These are phyloP conservation scores for Saturnispora sanitii DNA, from an alignment of 805 yeast species.

Conservation along the genomic window DNA sequence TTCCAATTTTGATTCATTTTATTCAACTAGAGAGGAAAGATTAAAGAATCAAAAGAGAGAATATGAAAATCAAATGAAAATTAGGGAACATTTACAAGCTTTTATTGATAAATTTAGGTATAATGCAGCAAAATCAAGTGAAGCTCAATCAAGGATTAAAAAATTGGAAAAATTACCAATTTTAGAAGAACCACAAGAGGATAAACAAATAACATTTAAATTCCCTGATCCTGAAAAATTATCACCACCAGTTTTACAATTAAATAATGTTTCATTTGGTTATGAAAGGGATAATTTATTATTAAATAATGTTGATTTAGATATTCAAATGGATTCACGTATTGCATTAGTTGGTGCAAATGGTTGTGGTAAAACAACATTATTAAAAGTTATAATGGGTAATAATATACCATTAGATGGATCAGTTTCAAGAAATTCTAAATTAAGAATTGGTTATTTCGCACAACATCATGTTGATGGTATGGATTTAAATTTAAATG, in stretches of 20 bases:
- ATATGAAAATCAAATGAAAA: constrained; percentile 95
- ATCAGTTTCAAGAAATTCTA: constrained; percentile 65
- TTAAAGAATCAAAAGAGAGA: constrained; percentile 87
- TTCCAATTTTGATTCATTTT: constrained; percentile 85
- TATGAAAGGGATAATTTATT: constrained; percentile 58
- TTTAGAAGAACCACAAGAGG: constrained; percentile 91
- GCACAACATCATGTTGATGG: constrained; percentile 98
- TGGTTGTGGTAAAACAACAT: constrained; percentile 98
- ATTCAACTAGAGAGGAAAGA: constrained; percentile 90
- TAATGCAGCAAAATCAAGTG: constrained; percentile 95
- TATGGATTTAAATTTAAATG: constrained; percentile 79
- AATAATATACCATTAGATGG: constrained; percentile 69
- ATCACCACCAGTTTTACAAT: constrained; percentile 88
- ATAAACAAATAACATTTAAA: constrained; percentile 69
- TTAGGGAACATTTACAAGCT: constrained; percentile 83
- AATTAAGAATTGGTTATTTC: constrained; percentile 89
- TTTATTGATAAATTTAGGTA: constrained; percentile 95
- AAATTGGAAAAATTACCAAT: constrained; percentile 90
- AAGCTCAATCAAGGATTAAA: constrained; percentile 96
- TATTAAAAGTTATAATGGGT: constrained; percentile 79
- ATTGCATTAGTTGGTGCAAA: constrained; percentile 97
- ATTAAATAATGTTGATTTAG: constrained; percentile 71
- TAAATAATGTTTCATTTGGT: constrained; percentile 81
- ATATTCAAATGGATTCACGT: constrained; percentile 88
- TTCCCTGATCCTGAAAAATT: constrained; percentile 93